Conservation (phyloP, 495 filamentous ascomycete genomes). For the Elaphomyces granulatus region DNA sequence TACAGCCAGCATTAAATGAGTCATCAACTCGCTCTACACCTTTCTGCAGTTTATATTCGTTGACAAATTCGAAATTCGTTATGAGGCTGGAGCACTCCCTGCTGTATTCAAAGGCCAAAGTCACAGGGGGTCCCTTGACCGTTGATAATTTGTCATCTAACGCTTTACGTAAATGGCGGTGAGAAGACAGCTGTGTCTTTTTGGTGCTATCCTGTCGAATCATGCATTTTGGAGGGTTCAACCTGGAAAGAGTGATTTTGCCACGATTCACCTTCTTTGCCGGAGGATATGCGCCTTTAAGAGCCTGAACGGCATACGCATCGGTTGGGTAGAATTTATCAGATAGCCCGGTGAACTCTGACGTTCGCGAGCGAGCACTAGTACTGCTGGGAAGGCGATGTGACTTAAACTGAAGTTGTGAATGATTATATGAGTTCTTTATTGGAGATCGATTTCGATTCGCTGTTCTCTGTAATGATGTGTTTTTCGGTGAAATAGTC, state of each 20-base stretch:
- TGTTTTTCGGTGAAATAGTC: too few relatives aligned
- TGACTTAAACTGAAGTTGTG: too few relatives aligned
- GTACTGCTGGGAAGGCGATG: too few relatives aligned
- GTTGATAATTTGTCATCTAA: slow-evolving; percentile 14
- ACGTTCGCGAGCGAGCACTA: too few relatives aligned
- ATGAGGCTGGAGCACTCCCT: slow-evolving; percentile 12
- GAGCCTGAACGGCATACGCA: background rate
- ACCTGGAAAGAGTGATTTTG: background rate
- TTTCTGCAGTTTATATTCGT: slow-evolving; percentile 22
- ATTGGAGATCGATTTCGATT: too few relatives aligned
- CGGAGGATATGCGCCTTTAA: slow-evolving; percentile 2
- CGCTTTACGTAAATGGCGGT: slow-evolving; percentile 6
- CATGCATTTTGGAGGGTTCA: background rate
- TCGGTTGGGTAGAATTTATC: slow-evolving; percentile 4
- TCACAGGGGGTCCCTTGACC: slow-evolving; percentile 19
- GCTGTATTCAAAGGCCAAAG: slow-evolving; percentile 6
- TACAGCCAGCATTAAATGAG: slow-evolving; percentile 30
- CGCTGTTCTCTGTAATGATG: too few relatives aligned
- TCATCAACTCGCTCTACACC: slow-evolving; percentile 19
- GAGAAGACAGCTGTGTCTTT: background rate
- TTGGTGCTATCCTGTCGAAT: background rate
- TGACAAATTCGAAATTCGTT: slow-evolving; percentile 31
- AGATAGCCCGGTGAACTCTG: too few relatives aligned
- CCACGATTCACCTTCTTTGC: background rate
- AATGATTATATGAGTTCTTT: too few relatives aligned